phyloP scores from a whole-genome alignment of 768 basidiomycete genomes.

The Pholiota molesta region DNA sequence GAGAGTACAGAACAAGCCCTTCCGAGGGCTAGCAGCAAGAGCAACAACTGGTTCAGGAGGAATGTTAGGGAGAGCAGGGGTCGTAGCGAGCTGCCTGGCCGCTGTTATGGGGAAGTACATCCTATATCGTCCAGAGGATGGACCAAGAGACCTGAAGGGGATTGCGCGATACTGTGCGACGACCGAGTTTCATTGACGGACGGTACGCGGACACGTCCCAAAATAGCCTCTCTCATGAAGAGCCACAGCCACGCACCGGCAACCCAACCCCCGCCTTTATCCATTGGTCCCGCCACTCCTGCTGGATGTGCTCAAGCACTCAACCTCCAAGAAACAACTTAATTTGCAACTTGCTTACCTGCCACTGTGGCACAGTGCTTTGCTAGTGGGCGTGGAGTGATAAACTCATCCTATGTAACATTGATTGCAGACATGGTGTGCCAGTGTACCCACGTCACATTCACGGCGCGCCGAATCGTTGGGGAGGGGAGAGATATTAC shows the following conservation, averaged over 20 bases:
- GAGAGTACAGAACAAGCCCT: constrained; percentile 76
- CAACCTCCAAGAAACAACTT: no score
- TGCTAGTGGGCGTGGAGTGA: no score
- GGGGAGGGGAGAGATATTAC: constrained; percentile 5
- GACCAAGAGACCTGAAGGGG: not conserved
- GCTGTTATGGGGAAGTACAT: constrained; percentile 91
- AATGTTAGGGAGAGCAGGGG: constrained; percentile 68
- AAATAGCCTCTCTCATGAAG: constrained; percentile 19
- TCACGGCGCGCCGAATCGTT: not conserved
- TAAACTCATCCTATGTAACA: no score
- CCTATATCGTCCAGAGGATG: not conserved
- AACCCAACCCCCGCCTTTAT: constrained; percentile 7
- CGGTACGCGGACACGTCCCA: constrained; percentile 13
- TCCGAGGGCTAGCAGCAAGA: constrained; percentile 68
- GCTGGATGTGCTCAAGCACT: not conserved
- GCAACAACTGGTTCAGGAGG: constrained; percentile 60
- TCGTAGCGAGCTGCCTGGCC: constrained; percentile 70
- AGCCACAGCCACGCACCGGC: constrained; percentile 11
- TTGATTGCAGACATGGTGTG: not conserved
- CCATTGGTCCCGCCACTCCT: constrained; percentile 4
- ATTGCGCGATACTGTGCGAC: constrained; percentile 6
- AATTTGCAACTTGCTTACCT: no score
- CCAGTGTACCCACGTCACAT: not conserved
- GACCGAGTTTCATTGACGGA: constrained; percentile 3
- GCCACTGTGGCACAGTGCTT: no score